Base-by-base conservation (phyloP, 176 grass and related monocot species). In the Triticum dicoccoides region DNA sequence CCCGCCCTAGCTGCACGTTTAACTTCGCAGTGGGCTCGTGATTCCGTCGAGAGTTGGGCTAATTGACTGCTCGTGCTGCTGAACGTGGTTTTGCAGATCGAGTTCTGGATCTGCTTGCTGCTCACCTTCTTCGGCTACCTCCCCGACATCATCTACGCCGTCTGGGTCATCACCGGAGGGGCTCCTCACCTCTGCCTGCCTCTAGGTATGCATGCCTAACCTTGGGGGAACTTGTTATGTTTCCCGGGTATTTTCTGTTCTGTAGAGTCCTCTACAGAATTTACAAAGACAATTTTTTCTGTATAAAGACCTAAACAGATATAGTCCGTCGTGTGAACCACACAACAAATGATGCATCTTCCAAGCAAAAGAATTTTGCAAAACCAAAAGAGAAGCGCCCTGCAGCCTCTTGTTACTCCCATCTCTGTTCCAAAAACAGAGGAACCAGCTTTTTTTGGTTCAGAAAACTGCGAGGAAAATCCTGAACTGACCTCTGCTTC, bases 31-130 rank as follows among this genome's bases (percentile, higher is more conserved):
- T n/a, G n/a, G n/a, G n/a, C n/a, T n/a, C n/a, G n/a, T n/a, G n/a
- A n/a, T n/a, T n/a, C n/a, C n/a, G 12, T n/a, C n/a, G n/a, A n/a
- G n/a, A n/a, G n/a, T n/a, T n/a, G n/a, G n/a, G n/a, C n/a, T n/a
- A n/a, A n/a, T n/a, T n/a, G n/a, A n/a, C n/a, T n/a, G n/a, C n/a
- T n/a, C n/a, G n/a, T n/a, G n/a, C n/a, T 37, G 39, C 12, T 62
- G 45, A 11, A 6, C 9, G 49, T 52, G 49, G 1, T 18, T 58
- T 0, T 88, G 81, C 82, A 98, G 95, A 67, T 95, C 21, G 95
- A 98, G 80, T 93, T 98, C 87, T 98, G 91, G 95, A 95, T 98
- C 76, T 98, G 91, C 83, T 47, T 98, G 66, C 29, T 98, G 32
- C 84, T 98, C 76, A 98, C 95, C 51, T 82, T 95, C 45, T 84